Percentiles rank a stretch among this genome's conserved stretches.
Evolutionary conservation across 768 basidiomycete species (phyloP).

Genomic region (Pleurotus ostreatus): DNA sequence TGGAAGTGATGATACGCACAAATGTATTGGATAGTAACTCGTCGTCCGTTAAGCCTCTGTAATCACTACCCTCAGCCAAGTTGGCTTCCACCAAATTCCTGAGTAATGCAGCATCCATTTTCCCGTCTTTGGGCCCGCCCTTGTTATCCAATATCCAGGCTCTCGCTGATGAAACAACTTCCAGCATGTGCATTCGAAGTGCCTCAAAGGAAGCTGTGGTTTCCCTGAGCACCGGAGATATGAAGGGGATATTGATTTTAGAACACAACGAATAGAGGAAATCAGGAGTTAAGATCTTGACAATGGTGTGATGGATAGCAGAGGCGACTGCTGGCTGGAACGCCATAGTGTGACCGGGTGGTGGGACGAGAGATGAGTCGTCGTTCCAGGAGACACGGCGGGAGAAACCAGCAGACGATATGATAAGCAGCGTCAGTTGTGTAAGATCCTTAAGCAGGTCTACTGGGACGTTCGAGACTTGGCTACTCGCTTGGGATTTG

Average conservation of each 20-base stretch:
- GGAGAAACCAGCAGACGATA: slow-evolving; percentile 30
- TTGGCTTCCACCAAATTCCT: slow-evolving; percentile 34
- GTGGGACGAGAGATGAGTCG: slow-evolving; percentile 14
- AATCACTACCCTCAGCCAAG: slow-evolving; percentile 22
- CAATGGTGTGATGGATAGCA: slow-evolving; percentile 20
- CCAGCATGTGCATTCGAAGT: slow-evolving; percentile 25
- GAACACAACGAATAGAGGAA: slow-evolving; percentile 16
- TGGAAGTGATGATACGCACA: slow-evolving; percentile 22
- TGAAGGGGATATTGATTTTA: slow-evolving; percentile 22
- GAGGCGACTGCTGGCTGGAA: slow-evolving; percentile 19
- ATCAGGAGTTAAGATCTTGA: slow-evolving; percentile 19
- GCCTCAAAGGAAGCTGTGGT: slow-evolving; percentile 23
- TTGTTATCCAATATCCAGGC: slow-evolving; percentile 16
- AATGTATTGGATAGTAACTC: slow-evolving; percentile 28
- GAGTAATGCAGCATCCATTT: slow-evolving; percentile 24
- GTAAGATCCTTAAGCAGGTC: slow-evolving; percentile 21
- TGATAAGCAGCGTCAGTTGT: slow-evolving; percentile 22
- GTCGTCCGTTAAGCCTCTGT: slow-evolving; percentile 25
- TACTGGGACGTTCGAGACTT: slow-evolving; percentile 9
- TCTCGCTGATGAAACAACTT: slow-evolving; percentile 26
- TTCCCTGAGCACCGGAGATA: slow-evolving; percentile 21
- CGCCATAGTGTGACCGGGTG: slow-evolving; percentile 20
- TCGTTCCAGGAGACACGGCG: slow-evolving; percentile 20
- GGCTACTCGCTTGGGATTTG: neutral
- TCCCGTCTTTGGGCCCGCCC: slow-evolving; percentile 9